Base-by-base conservation (phyloP, 129 eudicot species). In the Escallonia rubra region DNA sequence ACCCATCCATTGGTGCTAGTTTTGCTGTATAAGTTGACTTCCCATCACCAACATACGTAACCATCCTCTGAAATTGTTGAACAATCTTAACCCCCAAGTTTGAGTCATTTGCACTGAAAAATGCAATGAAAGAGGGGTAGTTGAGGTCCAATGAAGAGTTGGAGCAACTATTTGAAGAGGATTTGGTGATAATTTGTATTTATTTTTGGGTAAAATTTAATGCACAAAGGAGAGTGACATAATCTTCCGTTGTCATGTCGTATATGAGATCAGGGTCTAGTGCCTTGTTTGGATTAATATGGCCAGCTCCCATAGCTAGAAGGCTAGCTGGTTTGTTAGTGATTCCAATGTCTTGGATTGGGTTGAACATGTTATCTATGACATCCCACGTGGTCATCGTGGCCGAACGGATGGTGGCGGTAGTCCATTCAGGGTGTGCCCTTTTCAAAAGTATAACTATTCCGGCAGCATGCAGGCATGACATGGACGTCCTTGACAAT, bases 81-180 rank as follows among this genome's bases (percentile, higher is more conserved):
- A 56, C 46, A 23, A 13, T 57, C 55, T 8, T 15, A 9, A 6
- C 13, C 5, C 42, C 38, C 6, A 57, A 10, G 38, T 43, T 12
- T 8, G 57, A 6, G 6, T 45, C 57, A 8, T 56, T 38, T 15
- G 43, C 43, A 58, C 51, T 23, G 23, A 54, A 67, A 47, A 52
- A 55, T 9, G 72, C 72, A 42, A 73, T 73, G 41, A 64, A 73
- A 7, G 72, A 73, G 43, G 78, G 78, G 73, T 74, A 74, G 13
- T 74, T 66, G 54, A 67, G 65, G 52, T 74, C 63, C 39, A 59
- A 38, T 47, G 72, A 41, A 2, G 73, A 40, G 39, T 59, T 74
- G 7, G 67, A 60, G 52, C 78, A 74, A 59, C 10, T 48, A 61
- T 57, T 16, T 13, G 49, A 57, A 58, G 72, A 38, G 43, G n/a